Conservation (phyloP, 208 protist species). For the Plasmodiophora brassicae region DNA sequence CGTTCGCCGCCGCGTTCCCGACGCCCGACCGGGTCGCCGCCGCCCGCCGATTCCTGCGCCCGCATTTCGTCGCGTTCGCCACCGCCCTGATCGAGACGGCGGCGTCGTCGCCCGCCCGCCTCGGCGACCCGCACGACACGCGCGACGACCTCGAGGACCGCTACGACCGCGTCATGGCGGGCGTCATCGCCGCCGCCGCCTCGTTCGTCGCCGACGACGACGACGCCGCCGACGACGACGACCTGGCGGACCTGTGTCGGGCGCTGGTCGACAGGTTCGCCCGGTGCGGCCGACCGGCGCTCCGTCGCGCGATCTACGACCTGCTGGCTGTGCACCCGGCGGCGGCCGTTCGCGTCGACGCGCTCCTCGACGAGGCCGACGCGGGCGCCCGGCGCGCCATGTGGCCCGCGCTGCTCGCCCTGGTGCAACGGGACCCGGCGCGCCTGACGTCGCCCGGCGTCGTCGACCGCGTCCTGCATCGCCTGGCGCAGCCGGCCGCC, state of each 20-base stretch:
- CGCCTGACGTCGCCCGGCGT: background rate
- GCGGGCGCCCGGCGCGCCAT: background rate
- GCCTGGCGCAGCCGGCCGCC: background rate
- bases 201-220: background rate
- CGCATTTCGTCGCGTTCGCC: background rate
- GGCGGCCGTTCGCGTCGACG: background rate
- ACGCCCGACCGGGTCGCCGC: background rate
- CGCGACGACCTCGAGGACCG: constrained; percentile 42
- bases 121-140: background rate
- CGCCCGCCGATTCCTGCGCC: background rate
- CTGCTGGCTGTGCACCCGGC: background rate
- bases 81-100: background rate
- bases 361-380: background rate
- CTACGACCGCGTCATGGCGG: constrained; percentile 22
- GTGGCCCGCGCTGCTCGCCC: background rate
- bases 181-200: background rate
- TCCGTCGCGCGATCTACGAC: background rate
- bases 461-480: background rate
- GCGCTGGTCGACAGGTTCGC: background rate
- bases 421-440: background rate
- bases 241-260: too few relatives aligned
- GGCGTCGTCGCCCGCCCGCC: background rate
- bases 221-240: background rate
- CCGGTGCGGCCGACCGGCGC: too few relatives aligned
- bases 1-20: constrained; percentile 40